These are phyloP conservation scores for Quambalaria eucalypti DNA, from an alignment of 1,284 basidiomycete species.

Conservation along the genomic window DNA sequence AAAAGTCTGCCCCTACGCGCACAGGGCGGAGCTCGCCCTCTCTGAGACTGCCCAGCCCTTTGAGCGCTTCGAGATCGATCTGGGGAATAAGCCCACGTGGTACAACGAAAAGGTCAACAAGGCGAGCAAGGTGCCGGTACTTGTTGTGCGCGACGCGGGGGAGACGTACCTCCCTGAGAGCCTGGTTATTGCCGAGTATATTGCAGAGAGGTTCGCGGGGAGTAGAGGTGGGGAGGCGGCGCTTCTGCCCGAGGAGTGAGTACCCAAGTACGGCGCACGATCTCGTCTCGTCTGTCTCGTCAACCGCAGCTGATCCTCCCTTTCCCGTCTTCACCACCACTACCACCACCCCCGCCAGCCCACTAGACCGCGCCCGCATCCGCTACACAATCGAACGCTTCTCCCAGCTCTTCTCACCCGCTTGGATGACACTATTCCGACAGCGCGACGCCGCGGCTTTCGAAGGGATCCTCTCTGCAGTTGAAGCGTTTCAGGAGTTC, in stretches of 20 bases:
- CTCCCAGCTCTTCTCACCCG: neutral
- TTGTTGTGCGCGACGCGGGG: neutral
- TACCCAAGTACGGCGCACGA: neutral
- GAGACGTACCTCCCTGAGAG: slow-evolving; percentile 12
- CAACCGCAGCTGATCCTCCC: neutral
- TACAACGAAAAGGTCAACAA: slow-evolving; percentile 10
- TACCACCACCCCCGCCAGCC: too few species aligned
- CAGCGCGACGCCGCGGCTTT: neutral
- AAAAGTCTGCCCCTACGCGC: slow-evolving; percentile 15
- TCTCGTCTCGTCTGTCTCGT: neutral
- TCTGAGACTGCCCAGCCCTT: slow-evolving; percentile 3
- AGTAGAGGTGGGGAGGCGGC: neutral
- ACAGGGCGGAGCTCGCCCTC: slow-evolving; percentile 11
- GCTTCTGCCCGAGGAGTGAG: neutral
- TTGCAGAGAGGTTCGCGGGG: slow-evolving; percentile 4
- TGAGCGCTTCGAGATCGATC: slow-evolving; percentile 11
- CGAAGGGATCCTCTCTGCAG: neutral
- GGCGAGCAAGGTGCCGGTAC: slow-evolving; percentile 14
- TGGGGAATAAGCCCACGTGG: slow-evolving; percentile 13
- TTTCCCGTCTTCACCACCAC: neutral
- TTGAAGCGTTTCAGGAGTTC: neutral
- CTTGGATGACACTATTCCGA: neutral
- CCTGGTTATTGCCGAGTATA: slow-evolving; percentile 16
- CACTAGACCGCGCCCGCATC: neutral
- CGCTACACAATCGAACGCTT: neutral